These are phyloP conservation scores for Ustulina deusta DNA, from an alignment of 2,329 filamentous ascomycete genomes.

Conservation along the genomic window DNA sequence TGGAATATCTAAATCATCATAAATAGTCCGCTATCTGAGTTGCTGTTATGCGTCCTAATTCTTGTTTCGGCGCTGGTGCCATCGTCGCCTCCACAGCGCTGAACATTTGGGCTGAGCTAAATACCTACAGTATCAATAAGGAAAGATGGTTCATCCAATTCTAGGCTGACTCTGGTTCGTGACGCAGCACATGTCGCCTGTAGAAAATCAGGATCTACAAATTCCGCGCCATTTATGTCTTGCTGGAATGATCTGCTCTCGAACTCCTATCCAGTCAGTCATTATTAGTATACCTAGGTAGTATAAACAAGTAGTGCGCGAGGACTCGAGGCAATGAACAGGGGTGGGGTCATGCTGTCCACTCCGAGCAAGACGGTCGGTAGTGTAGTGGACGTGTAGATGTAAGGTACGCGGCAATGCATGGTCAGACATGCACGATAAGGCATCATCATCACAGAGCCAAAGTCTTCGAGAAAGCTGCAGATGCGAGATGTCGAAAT, in stretches of 20 bases:
- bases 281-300: background rate
- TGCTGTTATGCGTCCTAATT: slow-evolving; percentile 23
- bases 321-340: background rate
- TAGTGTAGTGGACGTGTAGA: too few relatives aligned
- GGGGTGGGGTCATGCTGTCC: slow-evolving; percentile 11
- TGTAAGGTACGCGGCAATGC: slow-evolving; percentile 12
- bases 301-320: slow-evolving; percentile 8
- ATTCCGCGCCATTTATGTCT: slow-evolving; percentile 20
- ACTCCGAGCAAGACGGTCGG: slow-evolving; percentile 7
- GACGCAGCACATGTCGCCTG: slow-evolving; percentile 11
- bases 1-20: slow-evolving; percentile 21
- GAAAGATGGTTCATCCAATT: slow-evolving; percentile 26
- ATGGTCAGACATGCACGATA: background rate
- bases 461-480: background rate
- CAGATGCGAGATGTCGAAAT: background rate
- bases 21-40: slow-evolving; percentile 25
- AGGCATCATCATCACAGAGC: background rate
- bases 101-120: slow-evolving; percentile 11
- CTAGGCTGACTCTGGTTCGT: slow-evolving; percentile 6
- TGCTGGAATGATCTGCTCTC: slow-evolving; percentile 3
- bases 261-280: background rate
- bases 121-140: background rate
- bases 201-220: slow-evolving; percentile 36
- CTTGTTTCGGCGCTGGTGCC: slow-evolving; percentile 16
- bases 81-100: slow-evolving; percentile 20